Base-by-base conservation (phyloP, 2,329 filamentous ascomycete species). In the Hypoxylon sp. region DNA sequence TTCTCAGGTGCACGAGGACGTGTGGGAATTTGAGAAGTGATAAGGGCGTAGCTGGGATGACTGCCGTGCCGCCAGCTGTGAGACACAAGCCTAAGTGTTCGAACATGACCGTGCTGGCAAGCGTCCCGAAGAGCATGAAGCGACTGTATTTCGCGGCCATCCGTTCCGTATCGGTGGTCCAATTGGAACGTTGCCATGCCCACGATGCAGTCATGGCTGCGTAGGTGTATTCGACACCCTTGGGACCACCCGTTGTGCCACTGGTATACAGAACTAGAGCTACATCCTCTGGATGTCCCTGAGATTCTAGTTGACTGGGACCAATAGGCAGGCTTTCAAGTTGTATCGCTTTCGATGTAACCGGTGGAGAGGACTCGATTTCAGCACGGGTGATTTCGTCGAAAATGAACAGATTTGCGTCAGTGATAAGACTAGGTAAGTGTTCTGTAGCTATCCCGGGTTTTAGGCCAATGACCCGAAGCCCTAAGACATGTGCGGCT, bases 251-350 rank as follows among this genome's bases (percentile, higher is more conserved):
- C 6, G 50, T 65, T 15, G 62, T 59, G 2, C 62, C 55, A 13
- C 62, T 65, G 7, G 62, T 65, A 51, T 53, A 65, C 7, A 65
- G n/a, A 29, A 65, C 55, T 7, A 65, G 39, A 27, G 62, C 62
- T 11, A 44, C 21, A 32, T 65, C 62, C 13, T 55, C 35, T 0
- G n/a, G 54, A n/a, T 29, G 39, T n/a, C 62, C 62, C 11, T 50
- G 62, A 1, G 55, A 13, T 32, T 31, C 13, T 42, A 59, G 6
- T 13, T 13, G 17, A 48, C 8, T 15, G 5, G 42, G 6, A 27
- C 50, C 50, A 13, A 31, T 50, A 8, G 24, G n/a, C 35, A 55
- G 19, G 21, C n/a, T 24, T 11, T 54, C 32, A 2, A 65, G 29
- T 19, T 35, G 37, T 7, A 65, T 17, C 4, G 55, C 27, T 39